Evolutionary conservation across 106 monocot species (phyloP), one percentile per base, ranked within the genome.

Genomic region (Acorus gramineus): DNA sequence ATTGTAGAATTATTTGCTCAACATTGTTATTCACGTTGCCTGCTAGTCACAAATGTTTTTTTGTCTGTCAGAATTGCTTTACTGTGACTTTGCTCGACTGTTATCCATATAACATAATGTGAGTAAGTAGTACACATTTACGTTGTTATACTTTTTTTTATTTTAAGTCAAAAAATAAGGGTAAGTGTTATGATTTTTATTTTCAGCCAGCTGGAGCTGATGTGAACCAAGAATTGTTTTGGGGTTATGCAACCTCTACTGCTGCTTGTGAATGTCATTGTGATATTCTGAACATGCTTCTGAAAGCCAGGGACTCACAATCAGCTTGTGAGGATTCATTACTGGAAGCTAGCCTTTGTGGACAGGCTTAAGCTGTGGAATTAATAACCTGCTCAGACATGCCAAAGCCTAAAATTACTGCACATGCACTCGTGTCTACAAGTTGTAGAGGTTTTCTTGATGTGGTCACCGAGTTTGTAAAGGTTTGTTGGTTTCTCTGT

Each of bases 291-390:
- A 10, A 68, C 59, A 73, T 86, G 76, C 82, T 86, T 54, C 4
- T 86, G 52, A 79, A 79, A 68, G 62, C 74, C 47, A 78, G 85
- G 28, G 69, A 69, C 11, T 82, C 86, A 14, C 76, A 69, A 63
- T 50, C 28, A 48, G 81, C 86, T 59, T 79, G 82, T 73, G 82
- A 86, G 48, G 79, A 86, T 70, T 78, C 86, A 28, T 70, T 86
- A 14, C 42, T 79, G 55, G 86, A 86, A 45, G 79, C 82, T 55
- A 73, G 73, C 71, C 69, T 73, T 48, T 79, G 57, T 66, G 76
- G 70, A 56, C 66, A 82, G 69, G 70, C 64, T 44, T 60, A 82
- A 68, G 68, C 76, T 8, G 78, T 76, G n/a, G 44, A 63, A 61
- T 50, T 82, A n/a, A 52, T 82, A 42, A 76, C 79, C 14, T 66